Percentiles rank a stretch among this genome's conserved stretches.
Evolutionary conservation across 257 asterid genomes (phyloP).

Genomic region (Avicennia marina): DNA sequence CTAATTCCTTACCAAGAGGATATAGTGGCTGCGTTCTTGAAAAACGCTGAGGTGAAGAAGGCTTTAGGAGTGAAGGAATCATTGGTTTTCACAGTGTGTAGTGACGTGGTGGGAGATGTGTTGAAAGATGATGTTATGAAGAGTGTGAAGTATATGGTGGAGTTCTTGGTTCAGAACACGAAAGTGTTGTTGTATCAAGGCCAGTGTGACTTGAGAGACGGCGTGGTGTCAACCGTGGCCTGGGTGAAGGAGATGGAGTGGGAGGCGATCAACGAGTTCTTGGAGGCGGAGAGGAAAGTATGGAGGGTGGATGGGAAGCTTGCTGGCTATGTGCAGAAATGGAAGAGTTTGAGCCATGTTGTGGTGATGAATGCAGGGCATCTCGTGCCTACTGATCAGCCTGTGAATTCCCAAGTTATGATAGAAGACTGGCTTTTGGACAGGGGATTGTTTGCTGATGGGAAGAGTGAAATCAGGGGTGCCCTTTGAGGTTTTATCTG

Average conservation of each 20-base stretch:
- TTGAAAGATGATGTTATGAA: conserved; percentile 54
- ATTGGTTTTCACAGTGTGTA: conserved; percentile 32
- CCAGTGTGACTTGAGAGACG: conserved; percentile 49
- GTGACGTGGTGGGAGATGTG: conserved; percentile 30
- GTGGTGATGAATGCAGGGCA: conserved; percentile 56
- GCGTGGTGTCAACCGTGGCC: conserved; percentile 49
- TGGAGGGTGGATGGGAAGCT: conserved; percentile 39
- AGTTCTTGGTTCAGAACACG: conserved; percentile 39
- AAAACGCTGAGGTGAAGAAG: conserved; percentile 32
- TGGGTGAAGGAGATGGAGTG: conserved; percentile 55
- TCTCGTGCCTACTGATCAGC: conserved; percentile 59
- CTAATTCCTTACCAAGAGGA: conserved; percentile 35
- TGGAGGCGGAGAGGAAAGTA: conserved; percentile 44
- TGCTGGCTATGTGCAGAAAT: conserved; percentile 63
- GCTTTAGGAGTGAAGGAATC: conserved; percentile 38
- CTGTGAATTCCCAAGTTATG: conserved; percentile 51
- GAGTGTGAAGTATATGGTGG: conserved; percentile 49
- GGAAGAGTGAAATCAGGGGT: not conserved
- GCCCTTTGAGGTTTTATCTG: no score
- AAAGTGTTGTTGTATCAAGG: conserved; percentile 56
- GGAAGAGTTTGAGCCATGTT: conserved; percentile 37
- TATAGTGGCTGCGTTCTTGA: conserved; percentile 34
- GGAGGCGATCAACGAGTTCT: conserved; percentile 35
- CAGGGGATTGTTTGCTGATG: conserved; percentile 34
- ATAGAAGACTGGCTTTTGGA: conserved; percentile 60